phyloP scores from a whole-genome alignment of 2,329 filamentous ascomycete species.

The Aspergillus japonicus region DNA sequence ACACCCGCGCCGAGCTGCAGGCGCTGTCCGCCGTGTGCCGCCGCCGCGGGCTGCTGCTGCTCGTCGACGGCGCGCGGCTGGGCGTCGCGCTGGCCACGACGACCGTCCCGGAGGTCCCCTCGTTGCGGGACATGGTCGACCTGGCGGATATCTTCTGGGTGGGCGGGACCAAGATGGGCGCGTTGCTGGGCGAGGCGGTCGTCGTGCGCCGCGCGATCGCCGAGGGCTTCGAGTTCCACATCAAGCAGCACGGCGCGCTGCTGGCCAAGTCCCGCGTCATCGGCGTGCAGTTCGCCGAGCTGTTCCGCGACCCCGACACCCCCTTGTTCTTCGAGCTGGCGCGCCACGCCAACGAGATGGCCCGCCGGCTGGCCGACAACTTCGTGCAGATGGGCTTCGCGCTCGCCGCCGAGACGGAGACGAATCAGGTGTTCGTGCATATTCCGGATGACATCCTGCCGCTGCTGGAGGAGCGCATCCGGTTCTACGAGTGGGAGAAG shows the following conservation, averaged over 20 bases:
- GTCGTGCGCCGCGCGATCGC: constrained; percentile 49
- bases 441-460: constrained; percentile 42
- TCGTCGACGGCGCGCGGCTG: constrained; percentile 52
- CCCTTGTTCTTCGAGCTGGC: constrained; percentile 50
- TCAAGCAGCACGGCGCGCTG: constrained; percentile 54
- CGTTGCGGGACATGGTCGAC: constrained; percentile 46
- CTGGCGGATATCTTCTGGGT: constrained; percentile 57
- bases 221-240: constrained; percentile 51
- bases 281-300: constrained; percentile 51
- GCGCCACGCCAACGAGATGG: constrained; percentile 46
- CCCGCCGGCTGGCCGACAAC: constrained; percentile 45
- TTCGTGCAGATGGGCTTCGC: constrained; percentile 45
- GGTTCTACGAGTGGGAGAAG: constrained; percentile 52
- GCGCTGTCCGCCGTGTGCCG: constrained; percentile 48
- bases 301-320: constrained; percentile 39
- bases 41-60: constrained; percentile 42
- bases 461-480: constrained; percentile 44
- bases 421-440: constrained; percentile 53
- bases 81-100: constrained; percentile 45
- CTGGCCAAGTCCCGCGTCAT: constrained; percentile 52
- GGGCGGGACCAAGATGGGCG: constrained; percentile 54
- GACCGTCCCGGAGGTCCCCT: constrained; percentile 42
- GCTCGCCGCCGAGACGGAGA: constrained; percentile 48
- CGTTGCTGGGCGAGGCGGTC: constrained; percentile 52
- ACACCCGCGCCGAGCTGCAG: constrained; percentile 44